These are phyloP conservation scores for Kalanchoe fedtschenkoi DNA, from an alignment of 164 flowering plant genomes.

Conservation along the genomic window DNA sequence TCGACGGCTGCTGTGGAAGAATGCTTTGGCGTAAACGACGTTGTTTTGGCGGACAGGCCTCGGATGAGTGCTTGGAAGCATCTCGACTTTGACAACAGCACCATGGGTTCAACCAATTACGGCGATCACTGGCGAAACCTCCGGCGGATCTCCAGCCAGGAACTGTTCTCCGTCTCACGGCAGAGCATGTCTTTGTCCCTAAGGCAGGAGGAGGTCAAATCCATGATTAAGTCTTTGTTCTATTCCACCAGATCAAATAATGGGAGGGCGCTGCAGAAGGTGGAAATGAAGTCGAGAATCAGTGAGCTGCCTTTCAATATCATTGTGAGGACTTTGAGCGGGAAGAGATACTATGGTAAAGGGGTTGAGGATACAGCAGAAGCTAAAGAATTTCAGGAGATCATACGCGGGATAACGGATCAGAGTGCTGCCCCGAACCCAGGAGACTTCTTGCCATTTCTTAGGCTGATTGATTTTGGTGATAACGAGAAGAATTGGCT, in stretches of 20 bases:
- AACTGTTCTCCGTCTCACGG: conserved; percentile 9
- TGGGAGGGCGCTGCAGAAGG: no score
- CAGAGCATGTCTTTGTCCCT: neutral
- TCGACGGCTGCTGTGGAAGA: conserved; percentile 14
- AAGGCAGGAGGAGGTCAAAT: no score
- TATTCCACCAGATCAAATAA: no score
- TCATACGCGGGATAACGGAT: conserved; percentile 4
- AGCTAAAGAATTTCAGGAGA: conserved; percentile 7
- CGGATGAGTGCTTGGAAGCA: neutral
- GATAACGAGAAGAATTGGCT: conserved; percentile 7
- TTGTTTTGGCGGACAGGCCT: conserved; percentile 16
- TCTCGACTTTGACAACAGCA: conserved; percentile 8
- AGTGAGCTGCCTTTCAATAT: conserved; percentile 12
- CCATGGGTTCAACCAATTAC: neutral
- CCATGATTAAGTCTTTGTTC: no score
- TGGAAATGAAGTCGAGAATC: no score
- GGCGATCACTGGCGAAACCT: conserved; percentile 16
- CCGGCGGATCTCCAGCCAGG: conserved; percentile 9
- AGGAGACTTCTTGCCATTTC: conserved; percentile 15
- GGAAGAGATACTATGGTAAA: conserved; percentile 19
- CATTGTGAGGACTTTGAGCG: conserved; percentile 20
- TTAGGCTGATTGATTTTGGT: conserved; percentile 8
- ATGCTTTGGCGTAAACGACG: conserved; percentile 20
- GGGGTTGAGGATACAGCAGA: conserved; percentile 11
- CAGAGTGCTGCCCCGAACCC: conserved; percentile 2